These are phyloP conservation scores for Metarhizium brunneum DNA, from an alignment of 2,329 filamentous ascomycete species.

Conservation along the genomic window DNA sequence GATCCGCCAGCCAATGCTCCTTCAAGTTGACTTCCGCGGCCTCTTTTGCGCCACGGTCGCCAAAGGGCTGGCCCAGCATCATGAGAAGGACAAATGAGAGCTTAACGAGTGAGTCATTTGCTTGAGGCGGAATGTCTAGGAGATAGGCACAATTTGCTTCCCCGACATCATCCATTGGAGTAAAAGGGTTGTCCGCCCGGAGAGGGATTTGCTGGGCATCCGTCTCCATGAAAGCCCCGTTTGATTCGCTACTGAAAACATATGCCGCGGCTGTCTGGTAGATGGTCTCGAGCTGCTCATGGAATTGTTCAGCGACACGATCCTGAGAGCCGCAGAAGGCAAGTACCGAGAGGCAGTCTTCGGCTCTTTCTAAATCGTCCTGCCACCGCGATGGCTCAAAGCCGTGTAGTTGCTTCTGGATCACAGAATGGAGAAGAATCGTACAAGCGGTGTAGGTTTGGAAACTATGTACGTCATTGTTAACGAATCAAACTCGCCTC, in stretches of 20 bases:
- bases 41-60: not conserved
- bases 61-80: not conserved
- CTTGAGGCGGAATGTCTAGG: not conserved
- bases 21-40: not conserved
- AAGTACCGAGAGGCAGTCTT: conserved; percentile 3
- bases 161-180: not conserved
- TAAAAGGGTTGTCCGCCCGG: not conserved
- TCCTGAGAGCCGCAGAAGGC: conserved; percentile 2
- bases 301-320: conserved; percentile 1
- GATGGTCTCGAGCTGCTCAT: not conserved
- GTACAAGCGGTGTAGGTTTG: conserved; percentile 3
- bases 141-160: not conserved
- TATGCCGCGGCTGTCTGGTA: not conserved
- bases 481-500: not conserved
- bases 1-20: not conserved
- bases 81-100: not conserved
- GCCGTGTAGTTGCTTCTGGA: conserved; percentile 5
- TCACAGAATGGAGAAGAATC: conserved; percentile 3
- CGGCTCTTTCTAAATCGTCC: not conserved
- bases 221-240: not conserved
- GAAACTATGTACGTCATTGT: not conserved
- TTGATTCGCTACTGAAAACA: not conserved
- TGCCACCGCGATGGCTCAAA: not conserved
- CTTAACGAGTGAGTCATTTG: not conserved
- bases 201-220: not conserved